Conservation (phyloP, 148 eudicot genomes). For the Hydrangea macrophylla region DNA sequence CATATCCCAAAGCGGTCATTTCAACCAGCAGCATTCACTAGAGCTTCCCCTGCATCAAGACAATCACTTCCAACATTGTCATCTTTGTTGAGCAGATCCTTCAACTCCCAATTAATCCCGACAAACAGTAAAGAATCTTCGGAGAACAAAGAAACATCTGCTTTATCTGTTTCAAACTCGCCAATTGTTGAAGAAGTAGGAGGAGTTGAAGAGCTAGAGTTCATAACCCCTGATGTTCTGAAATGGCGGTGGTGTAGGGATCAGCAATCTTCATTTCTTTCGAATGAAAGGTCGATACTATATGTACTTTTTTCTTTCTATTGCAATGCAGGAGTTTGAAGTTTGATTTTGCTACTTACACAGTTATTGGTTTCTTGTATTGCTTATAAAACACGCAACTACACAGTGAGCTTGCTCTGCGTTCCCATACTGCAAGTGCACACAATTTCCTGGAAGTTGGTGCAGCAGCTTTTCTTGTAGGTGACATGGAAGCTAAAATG, state of each 20-base stretch:
- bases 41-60: constrained; percentile 71
- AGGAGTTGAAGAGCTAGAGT: constrained; percentile 59
- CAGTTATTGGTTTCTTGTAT: not conserved
- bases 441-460: constrained; percentile 91
- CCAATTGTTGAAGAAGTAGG: constrained; percentile 61
- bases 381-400: constrained; percentile 16
- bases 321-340: constrained; percentile 1
- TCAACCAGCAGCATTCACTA: constrained; percentile 90
- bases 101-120: constrained; percentile 82
- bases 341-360: constrained; percentile 1
- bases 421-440: constrained; percentile 52
- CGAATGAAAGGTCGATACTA: constrained; percentile 58
- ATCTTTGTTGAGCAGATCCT: constrained; percentile 82
- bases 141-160: constrained; percentile 59
- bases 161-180: constrained; percentile 57
- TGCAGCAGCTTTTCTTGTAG: constrained; percentile 89
- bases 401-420: constrained; percentile 60
- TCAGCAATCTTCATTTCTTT: constrained; percentile 50
- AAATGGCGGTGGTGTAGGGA: constrained; percentile 92
- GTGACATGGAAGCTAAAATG: constrained; percentile 77
- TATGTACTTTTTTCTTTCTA: constrained; percentile 5
- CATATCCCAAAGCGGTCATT: constrained; percentile 79
- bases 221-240: constrained; percentile 75
- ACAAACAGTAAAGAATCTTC: constrained; percentile 59
- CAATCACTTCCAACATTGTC: constrained; percentile 91